Conservation (phyloP, 352 stramenopile genomes). For the Phytophthora boehmeriae region DNA sequence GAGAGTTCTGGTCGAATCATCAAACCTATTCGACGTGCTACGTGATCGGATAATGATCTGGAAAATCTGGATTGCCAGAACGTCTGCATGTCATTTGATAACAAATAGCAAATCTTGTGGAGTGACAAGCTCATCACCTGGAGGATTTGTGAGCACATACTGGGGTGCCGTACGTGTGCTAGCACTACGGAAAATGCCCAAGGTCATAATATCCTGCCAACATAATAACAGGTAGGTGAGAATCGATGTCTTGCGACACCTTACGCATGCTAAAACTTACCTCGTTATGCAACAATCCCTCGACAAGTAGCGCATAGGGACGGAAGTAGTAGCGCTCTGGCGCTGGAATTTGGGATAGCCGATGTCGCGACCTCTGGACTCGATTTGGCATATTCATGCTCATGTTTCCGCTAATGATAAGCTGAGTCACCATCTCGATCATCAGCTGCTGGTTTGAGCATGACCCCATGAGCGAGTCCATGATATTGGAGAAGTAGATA, state of each 20-base stretch:
- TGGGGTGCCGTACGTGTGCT: constrained; percentile 47
- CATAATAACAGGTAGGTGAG: constrained; percentile 8
- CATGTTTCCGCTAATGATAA: constrained; percentile 65
- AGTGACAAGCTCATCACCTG: constrained; percentile 60
- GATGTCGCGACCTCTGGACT: constrained; percentile 44
- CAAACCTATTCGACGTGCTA: not conserved
- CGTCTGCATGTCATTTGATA: constrained; percentile 44
- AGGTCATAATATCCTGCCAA: constrained; percentile 53
- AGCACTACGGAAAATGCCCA: constrained; percentile 57
- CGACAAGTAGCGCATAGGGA: constrained; percentile 61
- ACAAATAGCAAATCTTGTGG: constrained; percentile 73
- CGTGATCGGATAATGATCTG: not conserved
- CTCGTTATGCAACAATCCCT: constrained; percentile 61
- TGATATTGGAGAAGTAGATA: constrained; percentile 77
- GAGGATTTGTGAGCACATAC: constrained; percentile 71
- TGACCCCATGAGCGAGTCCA: constrained; percentile 69
- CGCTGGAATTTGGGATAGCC: constrained; percentile 59
- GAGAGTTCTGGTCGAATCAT: not conserved
- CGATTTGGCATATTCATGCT: constrained; percentile 55
- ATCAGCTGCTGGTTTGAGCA: constrained; percentile 63
- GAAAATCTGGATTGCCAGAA: not conserved
- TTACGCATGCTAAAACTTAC: constrained; percentile 28
- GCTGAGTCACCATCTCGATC: constrained; percentile 72
- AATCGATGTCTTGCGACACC: not conserved
- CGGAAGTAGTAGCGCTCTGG: constrained; percentile 63